phyloP scores from a whole-genome alignment of 1,284 basidiomycete genomes.

The Sanghuangporus weigelae region DNA sequence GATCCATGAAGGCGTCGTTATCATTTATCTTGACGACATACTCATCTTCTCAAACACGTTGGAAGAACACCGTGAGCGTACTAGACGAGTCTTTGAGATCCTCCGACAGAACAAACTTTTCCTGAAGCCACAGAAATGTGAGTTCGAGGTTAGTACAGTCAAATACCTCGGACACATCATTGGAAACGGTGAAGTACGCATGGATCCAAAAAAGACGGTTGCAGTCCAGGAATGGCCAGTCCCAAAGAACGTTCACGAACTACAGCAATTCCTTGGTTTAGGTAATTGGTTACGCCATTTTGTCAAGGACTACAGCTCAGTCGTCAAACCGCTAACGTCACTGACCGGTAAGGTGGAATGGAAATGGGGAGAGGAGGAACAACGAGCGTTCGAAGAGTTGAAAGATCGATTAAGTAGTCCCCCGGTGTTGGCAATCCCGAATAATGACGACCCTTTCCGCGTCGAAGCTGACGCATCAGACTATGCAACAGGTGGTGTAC shows the following conservation, averaged over 20 bases:
- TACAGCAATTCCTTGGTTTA: slow-evolving; percentile 22
- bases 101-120: too few species aligned
- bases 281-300: slow-evolving; percentile 22
- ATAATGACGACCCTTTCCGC: not conserved
- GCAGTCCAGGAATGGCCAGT: too few species aligned
- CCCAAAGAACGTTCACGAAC: slow-evolving; percentile 18
- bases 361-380: not conserved
- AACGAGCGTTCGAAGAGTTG: not conserved
- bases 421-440: not conserved
- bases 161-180: not conserved
- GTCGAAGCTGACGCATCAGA: not conserved
- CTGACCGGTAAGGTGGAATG: not conserved
- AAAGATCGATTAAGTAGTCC: not conserved
- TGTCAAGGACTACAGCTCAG: slow-evolving; percentile 9
- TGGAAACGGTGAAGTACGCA: not conserved
- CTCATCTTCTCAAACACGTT: too few species aligned
- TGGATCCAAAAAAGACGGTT: slow-evolving; percentile 21
- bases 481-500: too few species aligned
- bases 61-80: too few species aligned
- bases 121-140: too few species aligned
- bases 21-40: too few species aligned
- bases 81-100: too few species aligned
- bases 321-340: not conserved
- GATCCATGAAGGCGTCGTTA: too few species aligned
- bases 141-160: too few species aligned